Evolutionary conservation across 768 basidiomycete species (phyloP).

Genomic region (Lanmaoa pseudosensibilis): DNA sequence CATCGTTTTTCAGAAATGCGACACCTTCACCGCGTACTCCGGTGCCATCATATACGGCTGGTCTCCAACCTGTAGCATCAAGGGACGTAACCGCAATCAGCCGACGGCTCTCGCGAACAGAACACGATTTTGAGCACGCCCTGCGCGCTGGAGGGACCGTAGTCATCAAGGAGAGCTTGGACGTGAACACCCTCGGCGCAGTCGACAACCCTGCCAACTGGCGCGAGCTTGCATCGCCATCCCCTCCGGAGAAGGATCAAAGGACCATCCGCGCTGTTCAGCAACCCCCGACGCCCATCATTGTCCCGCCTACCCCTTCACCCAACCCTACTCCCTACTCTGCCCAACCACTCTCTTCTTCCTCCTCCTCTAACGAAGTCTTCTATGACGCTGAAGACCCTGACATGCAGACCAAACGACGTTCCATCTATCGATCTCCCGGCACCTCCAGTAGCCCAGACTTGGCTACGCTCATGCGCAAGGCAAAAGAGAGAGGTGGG

Average conservation of each 20-base stretch:
- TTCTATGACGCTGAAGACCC: conserved; percentile 65
- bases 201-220: conserved; percentile 40
- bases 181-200: conserved; percentile 64
- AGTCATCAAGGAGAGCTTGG: conserved; percentile 65
- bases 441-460: conserved; percentile 93
- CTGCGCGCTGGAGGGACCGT: conserved; percentile 67
- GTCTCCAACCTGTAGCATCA: conserved; percentile 58
- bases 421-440: conserved; percentile 83
- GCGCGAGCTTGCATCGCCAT: conserved; percentile 44
- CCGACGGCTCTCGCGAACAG: conserved; percentile 67
- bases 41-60: conserved; percentile 47
- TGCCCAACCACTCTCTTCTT: conserved; percentile 35
- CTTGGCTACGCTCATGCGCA: conserved; percentile 80
- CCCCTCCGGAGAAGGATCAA: conserved; percentile 37
- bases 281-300: conserved; percentile 58
- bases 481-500: conserved; percentile 71
- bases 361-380: conserved; percentile 58
- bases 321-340: conserved; percentile 40
- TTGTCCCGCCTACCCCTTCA: conserved; percentile 71
- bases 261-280: conserved; percentile 35
- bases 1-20: conserved; percentile 61
- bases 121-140: conserved; percentile 82
- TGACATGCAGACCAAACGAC: conserved; percentile 71
- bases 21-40: conserved; percentile 45
- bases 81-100: conserved; percentile 44